Conservation (phyloP, 1,284 basidiomycete genomes). For the Leucoagaricus sp. region DNA sequence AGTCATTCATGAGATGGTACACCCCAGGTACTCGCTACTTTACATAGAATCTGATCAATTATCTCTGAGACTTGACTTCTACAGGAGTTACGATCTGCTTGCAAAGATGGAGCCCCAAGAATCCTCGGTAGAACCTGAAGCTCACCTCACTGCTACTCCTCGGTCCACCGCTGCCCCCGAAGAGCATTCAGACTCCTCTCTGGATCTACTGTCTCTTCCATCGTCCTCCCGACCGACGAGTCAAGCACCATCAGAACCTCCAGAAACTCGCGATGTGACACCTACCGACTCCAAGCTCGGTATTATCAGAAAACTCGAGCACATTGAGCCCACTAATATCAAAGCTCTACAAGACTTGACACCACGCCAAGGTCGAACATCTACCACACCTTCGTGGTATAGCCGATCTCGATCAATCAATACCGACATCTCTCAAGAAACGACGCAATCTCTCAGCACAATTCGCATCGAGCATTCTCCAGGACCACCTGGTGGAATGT, state of each 20-base stretch:
- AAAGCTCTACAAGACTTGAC: not conserved
- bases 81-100: not conserved
- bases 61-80: not conserved
- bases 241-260: not conserved
- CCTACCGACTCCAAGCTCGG: not conserved
- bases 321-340: not conserved
- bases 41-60: not conserved
- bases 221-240: not conserved
- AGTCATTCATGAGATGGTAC: slow-evolving; percentile 4
- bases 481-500: slow-evolving; percentile 20
- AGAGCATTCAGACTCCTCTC: not conserved
- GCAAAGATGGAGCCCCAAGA: slow-evolving; percentile 6
- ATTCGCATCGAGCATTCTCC: slow-evolving; percentile 10
- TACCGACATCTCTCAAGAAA: not conserved
- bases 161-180: not conserved
- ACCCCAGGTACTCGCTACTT: not conserved
- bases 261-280: not conserved
- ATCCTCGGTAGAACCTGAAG: not conserved
- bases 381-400: slow-evolving; percentile 12
- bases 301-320: not conserved
- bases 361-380: not conserved
- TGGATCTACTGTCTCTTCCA: not conserved
- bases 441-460: not conserved
- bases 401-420: not conserved
- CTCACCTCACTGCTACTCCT: not conserved